Percentiles rank a stretch among this genome's conserved stretches.
Conservation (phyloP, 805 yeast genomes). For the Candida sonorensis region DNA sequence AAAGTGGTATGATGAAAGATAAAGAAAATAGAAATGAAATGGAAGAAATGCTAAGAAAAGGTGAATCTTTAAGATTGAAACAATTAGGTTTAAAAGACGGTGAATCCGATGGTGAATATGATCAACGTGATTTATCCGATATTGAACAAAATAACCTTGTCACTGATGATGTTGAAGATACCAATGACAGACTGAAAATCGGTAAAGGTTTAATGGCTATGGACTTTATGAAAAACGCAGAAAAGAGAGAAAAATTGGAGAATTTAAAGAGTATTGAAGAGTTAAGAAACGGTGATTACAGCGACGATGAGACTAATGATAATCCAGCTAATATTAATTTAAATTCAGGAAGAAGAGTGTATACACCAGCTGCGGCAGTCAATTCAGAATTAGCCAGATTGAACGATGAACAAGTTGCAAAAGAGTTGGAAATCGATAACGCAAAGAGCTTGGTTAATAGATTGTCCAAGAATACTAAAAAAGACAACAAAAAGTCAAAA, state of each 20-base stretch:
- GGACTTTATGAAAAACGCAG: slow-evolving; percentile 95
- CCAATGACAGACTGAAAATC: slow-evolving; percentile 34
- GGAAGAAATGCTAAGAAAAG: slow-evolving; percentile 90
- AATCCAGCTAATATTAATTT: slow-evolving; percentile 44
- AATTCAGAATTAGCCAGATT: slow-evolving; percentile 31
- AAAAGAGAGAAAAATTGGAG: slow-evolving; percentile 52
- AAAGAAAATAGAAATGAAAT: slow-evolving; percentile 76
- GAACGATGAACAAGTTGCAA: slow-evolving; percentile 28
- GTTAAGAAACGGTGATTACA: slow-evolving; percentile 35
- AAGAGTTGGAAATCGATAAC: slow-evolving; percentile 47
- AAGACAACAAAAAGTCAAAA: slow-evolving; percentile 3
- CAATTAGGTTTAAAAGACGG: slow-evolving; percentile 60
- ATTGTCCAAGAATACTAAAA: slow-evolving; percentile 21
- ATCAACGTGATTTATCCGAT: slow-evolving; percentile 41
- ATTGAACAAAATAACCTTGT: slow-evolving; percentile 43
- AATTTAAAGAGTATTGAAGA: slow-evolving; percentile 49
- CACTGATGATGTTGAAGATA: slow-evolving; percentile 30
- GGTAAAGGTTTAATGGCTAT: slow-evolving; percentile 89
- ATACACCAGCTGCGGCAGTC: slow-evolving; percentile 56
- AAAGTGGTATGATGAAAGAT: slow-evolving; percentile 87
- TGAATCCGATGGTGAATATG: slow-evolving; percentile 30
- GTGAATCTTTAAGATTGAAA: slow-evolving; percentile 67
- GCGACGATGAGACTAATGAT: slow-evolving; percentile 28
- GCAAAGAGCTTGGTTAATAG: slow-evolving; percentile 38
- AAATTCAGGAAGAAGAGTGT: slow-evolving; percentile 76